Evolutionary conservation across 1,139 yeast genomes (phyloP), one percentile per base, ranked within the genome.

Genomic region (Nakaseomyces sp.): DNA sequence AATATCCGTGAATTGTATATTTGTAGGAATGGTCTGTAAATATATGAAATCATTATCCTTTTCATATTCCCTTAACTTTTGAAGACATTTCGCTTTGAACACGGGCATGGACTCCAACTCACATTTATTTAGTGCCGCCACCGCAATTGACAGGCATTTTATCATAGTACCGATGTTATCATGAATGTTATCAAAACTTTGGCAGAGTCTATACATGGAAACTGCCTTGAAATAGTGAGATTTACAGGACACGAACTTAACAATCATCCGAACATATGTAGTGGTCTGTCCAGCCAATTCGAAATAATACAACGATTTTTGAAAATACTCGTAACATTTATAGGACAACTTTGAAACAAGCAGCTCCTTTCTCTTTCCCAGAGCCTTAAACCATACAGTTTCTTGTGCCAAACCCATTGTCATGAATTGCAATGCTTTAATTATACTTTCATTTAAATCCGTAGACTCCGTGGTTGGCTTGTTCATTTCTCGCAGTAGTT

Each of bases 361-460:
- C 0, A 81, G 67, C 56, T 83, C 78, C 55, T 80, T 82, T 56
- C 78, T 62, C 3, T 69, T 66, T n/a, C 72, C 73, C 0, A 75
- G 64, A 0, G 95, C 89, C 55, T 80, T 80, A 42, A 74, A 78
- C 95, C 96, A 88, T 45, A 82, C 78, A 9, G 77, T 71, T 57
- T 89, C 96, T 60, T 88, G 96, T 0, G 96, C 93, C 55, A 87
- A 95, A 0, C 94, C 94, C 33, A 84, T 58, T 75, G 77, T 76
- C 18, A 87, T 53, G n/a, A 47, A 48, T 31, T 68, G 55, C 37
- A 79, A 56, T 2, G 75, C 64, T 6, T 64, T 63, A 12, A 77
- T 52, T 0, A 76, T 69, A n/a, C 66, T 67, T 0, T 50, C 41
- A 40, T 73, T 73, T 12, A 78, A 56, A 38, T 44, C 53, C 45